phyloP scores from a whole-genome alignment of 2,329 filamentous ascomycete species.

The Apiospora arundinis region DNA sequence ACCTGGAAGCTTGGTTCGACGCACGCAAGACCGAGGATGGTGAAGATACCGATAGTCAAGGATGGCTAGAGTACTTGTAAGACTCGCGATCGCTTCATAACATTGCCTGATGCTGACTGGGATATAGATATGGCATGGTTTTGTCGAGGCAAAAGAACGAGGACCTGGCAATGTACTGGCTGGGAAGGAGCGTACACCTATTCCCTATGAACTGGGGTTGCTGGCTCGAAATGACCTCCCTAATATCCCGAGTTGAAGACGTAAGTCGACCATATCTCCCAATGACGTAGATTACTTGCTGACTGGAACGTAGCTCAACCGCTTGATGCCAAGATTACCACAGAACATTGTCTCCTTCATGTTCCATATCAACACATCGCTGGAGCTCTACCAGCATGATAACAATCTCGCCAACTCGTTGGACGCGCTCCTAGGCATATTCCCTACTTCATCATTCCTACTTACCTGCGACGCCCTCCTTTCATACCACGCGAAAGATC shows the following conservation, averaged over 20 bases:
- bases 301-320: constrained; percentile 63
- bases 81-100: constrained; percentile 32
- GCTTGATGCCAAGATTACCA: constrained; percentile 75
- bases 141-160: constrained; percentile 92
- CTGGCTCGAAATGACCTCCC: constrained; percentile 88
- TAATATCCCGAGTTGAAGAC: constrained; percentile 82
- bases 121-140: constrained; percentile 78
- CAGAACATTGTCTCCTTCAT: constrained; percentile 93
- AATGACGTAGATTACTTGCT: neutral
- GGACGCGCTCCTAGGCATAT: constrained; percentile 80
- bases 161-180: constrained; percentile 79
- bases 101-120: constrained; percentile 26
- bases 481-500: constrained; percentile 87
- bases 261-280: constrained; percentile 54
- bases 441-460: constrained; percentile 87
- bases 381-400: constrained; percentile 89
- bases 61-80: constrained; percentile 88
- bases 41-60: constrained; percentile 71
- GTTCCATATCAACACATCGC: constrained; percentile 88
- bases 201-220: constrained; percentile 98
- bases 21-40: constrained; percentile 66
- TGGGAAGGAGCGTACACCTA: constrained; percentile 86
- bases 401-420: constrained; percentile 76
- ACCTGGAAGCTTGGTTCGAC: constrained; percentile 81
- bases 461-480: constrained; percentile 88